phyloP scores from a whole-genome alignment of 75 land plant genomes.

The Selaginella moellendorffii region DNA sequence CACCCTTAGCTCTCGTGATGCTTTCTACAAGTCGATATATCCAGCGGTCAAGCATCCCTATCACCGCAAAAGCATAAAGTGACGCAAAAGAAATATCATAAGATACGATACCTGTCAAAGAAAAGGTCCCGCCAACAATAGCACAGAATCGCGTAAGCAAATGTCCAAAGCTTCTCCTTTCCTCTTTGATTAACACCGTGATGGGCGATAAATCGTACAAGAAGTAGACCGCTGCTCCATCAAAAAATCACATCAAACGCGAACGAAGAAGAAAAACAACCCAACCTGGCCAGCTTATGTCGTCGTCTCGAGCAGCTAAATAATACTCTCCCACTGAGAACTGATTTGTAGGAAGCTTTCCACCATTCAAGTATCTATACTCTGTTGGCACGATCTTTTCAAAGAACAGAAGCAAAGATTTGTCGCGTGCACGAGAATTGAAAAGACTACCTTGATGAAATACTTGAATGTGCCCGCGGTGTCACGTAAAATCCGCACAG shows the following conservation, averaged over 20 bases:
- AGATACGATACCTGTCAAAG: conserved; percentile 77
- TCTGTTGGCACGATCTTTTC: conserved; percentile 93
- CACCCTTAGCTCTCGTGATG: not conserved
- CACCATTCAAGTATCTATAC: conserved; percentile 67
- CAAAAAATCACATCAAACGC: too few species aligned
- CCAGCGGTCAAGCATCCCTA: conserved; percentile 98
- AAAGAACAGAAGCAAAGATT: too few species aligned
- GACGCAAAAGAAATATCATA: not conserved
- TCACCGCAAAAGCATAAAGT: not conserved
- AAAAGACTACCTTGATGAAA: conserved; percentile 87
- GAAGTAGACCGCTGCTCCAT: conserved; percentile 93
- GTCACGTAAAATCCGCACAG: conserved; percentile 59
- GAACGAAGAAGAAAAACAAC: too few species aligned
- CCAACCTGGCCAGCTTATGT: conserved; percentile 83
- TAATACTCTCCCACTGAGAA: conserved; percentile 95
- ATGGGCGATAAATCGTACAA: conserved; percentile 96
- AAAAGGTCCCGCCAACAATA: conserved; percentile 94
- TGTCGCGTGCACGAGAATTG: too few species aligned
- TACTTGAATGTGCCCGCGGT: conserved; percentile 94
- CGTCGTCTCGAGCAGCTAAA: conserved; percentile 38
- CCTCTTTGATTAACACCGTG: conserved; percentile 84
- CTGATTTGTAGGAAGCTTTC: conserved; percentile 83
- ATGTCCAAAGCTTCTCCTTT: conserved; percentile 78
- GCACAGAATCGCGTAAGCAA: conserved; percentile 96
- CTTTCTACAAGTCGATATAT: conserved; percentile 66